Evolutionary conservation across 208 protist species (phyloP).

Genomic region (Tritrichomonas musculus): DNA sequence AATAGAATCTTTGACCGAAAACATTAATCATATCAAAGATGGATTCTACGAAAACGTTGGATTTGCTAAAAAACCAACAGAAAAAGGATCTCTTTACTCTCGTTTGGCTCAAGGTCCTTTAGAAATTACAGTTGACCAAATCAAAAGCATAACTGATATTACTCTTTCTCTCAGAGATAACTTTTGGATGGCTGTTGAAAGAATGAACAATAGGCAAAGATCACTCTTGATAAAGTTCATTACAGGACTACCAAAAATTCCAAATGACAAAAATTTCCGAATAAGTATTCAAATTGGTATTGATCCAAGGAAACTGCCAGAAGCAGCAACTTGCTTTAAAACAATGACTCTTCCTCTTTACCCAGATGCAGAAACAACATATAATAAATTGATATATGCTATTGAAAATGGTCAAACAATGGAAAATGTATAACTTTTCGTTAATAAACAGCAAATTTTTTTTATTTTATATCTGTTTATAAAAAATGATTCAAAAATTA

Average conservation of each 20-base stretch:
- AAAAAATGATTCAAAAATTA: too few species aligned
- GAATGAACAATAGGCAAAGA: not conserved
- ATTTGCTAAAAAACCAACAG: not conserved
- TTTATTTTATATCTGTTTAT: too few species aligned
- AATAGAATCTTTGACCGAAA: not conserved
- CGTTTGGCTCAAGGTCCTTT: not conserved
- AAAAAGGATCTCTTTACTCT: too few species aligned
- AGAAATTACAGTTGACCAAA: not conserved
- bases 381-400: not conserved
- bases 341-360: not conserved
- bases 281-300: not conserved
- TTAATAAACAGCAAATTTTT: not conserved
- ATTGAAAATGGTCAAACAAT: constrained; percentile 25
- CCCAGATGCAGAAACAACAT: not conserved
- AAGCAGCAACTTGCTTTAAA: constrained; percentile 8
- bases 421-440: not conserved
- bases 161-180: not conserved
- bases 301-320: not conserved
- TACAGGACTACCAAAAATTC: not conserved
- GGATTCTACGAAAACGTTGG: not conserved
- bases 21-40: not conserved
- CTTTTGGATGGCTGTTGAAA: not conserved
- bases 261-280: not conserved
- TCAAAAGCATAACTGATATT: not conserved
- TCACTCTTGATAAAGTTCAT: not conserved